A percentile compares a stretch with the other conserved stretches of the same genome.
Evolutionary conservation across 495 filamentous ascomycete genomes (phyloP).

Genomic region (Trichoderma erinaceum): DNA sequence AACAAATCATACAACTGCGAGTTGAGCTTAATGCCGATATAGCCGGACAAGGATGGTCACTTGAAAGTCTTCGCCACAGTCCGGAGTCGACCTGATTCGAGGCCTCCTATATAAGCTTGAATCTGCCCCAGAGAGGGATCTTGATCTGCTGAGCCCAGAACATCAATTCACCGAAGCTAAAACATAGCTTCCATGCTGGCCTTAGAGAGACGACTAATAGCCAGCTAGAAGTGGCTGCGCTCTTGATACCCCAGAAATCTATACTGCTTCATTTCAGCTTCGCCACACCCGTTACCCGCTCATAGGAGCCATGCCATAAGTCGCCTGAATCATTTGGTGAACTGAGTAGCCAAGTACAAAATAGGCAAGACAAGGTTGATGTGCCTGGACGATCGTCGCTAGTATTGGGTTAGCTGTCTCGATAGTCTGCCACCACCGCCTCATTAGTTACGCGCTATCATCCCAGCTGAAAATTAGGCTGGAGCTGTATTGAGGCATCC

Average conservation of each 20-base stretch:
- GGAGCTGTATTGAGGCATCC: neutral
- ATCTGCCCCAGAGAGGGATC: neutral
- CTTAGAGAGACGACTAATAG: neutral
- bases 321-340: neutral
- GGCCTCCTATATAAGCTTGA: neutral
- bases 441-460: neutral
- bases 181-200: neutral
- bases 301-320: neutral
- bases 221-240: neutral
- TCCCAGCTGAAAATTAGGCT: neutral
- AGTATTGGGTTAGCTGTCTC: neutral
- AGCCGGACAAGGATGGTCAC: neutral
- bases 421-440: conserved; percentile 1
- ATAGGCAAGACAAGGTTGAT: neutral
- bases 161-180: neutral
- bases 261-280: neutral
- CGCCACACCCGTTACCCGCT: conserved; percentile 1
- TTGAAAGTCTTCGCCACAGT: neutral
- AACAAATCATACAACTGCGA: neutral
- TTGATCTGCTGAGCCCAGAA: neutral
- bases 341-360: neutral
- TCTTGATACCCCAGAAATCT: neutral
- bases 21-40: neutral
- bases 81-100: neutral
- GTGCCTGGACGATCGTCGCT: neutral